Conservation (phyloP, 2,329 filamentous ascomycete species). For the Ceratocystis cacaofunesta region DNA sequence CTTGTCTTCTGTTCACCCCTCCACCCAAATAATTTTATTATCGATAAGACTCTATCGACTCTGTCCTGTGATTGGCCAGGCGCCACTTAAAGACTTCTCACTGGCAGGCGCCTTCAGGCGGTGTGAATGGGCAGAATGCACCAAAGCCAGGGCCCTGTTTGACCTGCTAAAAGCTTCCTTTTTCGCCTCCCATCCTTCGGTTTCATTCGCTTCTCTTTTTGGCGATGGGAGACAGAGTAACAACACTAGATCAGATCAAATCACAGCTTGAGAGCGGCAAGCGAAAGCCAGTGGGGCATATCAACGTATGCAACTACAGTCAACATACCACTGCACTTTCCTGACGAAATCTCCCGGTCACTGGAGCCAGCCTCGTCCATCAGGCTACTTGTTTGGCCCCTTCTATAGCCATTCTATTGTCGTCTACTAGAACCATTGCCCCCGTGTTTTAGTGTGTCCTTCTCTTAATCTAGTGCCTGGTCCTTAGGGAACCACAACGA, state of each 20-base stretch:
- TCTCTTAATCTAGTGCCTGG: background rate
- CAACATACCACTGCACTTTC: background rate
- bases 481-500: background rate
- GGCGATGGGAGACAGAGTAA: background rate
- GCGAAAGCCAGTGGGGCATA: background rate
- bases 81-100: background rate
- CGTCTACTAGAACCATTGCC: background rate
- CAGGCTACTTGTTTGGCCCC: background rate
- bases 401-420: background rate
- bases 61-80: background rate
- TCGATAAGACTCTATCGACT: background rate
- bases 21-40: background rate
- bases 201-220: background rate
- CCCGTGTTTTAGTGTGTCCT: background rate
- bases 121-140: constrained; percentile 9
- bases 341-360: background rate
- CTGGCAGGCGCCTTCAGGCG: background rate
- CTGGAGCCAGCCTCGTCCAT: background rate
- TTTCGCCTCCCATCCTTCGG: background rate
- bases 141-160: background rate
- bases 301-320: background rate
- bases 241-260: background rate
- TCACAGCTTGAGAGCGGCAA: background rate
- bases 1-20: background rate
- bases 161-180: background rate